These are phyloP conservation scores for Chaetomium strumarium DNA, from an alignment of 2,329 filamentous ascomycete species.

Conservation along the genomic window DNA sequence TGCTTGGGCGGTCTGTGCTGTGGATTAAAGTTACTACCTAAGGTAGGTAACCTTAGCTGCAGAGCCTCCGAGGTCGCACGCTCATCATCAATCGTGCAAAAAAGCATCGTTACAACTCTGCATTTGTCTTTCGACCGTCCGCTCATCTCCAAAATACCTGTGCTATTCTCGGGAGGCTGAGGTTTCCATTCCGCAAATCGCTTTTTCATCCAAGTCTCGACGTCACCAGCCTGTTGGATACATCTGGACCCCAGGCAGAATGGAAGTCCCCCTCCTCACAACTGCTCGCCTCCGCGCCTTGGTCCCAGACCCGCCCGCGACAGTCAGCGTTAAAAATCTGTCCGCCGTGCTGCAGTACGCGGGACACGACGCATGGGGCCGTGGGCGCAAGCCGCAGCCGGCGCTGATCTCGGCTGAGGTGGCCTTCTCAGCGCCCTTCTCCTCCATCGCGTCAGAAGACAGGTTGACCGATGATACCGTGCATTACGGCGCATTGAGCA, in stretches of 20 bases:
- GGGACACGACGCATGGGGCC: slow-evolving; percentile 65
- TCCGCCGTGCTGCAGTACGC: slow-evolving; percentile 45
- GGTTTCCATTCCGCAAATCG: too few relatives aligned
- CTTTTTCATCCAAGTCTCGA: too few relatives aligned
- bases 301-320: slow-evolving; percentile 42
- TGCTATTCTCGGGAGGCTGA: background rate
- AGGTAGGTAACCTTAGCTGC: too few relatives aligned
- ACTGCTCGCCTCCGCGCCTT: slow-evolving; percentile 34
- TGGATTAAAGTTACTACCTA: too few relatives aligned
- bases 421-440: slow-evolving; percentile 50
- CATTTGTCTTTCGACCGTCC: too few relatives aligned
- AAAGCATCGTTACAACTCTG: too few relatives aligned
- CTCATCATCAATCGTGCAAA: too few relatives aligned
- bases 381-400: slow-evolving; percentile 53
- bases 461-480: slow-evolving; percentile 61
- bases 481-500: slow-evolving; percentile 68
- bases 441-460: slow-evolving; percentile 52
- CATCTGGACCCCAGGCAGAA: background rate
- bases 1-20: too few relatives aligned
- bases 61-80: too few relatives aligned
- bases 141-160: too few relatives aligned
- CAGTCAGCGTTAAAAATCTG: slow-evolving; percentile 58
- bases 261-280: slow-evolving; percentile 27
- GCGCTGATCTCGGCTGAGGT: slow-evolving; percentile 55
- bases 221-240: background rate